Percentiles rank a stretch among this genome's conserved stretches.
Conservation (phyloP, 306 rosid genomes). For the Sindora glabra region DNA sequence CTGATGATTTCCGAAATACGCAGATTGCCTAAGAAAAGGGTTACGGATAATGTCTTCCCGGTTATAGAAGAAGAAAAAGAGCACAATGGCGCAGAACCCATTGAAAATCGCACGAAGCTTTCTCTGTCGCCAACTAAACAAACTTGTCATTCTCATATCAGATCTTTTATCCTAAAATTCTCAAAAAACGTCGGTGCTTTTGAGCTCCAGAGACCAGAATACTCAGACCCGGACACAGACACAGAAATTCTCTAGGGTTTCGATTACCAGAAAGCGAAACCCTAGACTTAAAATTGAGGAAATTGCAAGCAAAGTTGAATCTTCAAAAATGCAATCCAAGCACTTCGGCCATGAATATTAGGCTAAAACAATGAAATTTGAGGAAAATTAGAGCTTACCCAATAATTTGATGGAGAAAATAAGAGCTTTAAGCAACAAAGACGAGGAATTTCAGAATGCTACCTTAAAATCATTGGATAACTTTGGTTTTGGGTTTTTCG, state of each 20-base stretch:
- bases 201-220: constrained; percentile 11
- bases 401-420: background rate
- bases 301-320: constrained; percentile 5
- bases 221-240: background rate
- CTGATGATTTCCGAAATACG: constrained; percentile 10
- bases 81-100: constrained; percentile 22
- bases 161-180: background rate
- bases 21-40: constrained; percentile 34
- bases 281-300: constrained; percentile 6
- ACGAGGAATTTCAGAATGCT: constrained; percentile 6
- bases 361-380: background rate
- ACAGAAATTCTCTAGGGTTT: constrained; percentile 30
- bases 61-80: constrained; percentile 40
- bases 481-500: constrained; percentile 9
- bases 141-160: constrained; percentile 20
- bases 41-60: constrained; percentile 28
- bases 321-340: background rate
- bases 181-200: background rate
- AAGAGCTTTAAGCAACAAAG: background rate
- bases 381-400: background rate
- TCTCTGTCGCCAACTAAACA: constrained; percentile 18
- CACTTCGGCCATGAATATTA: background rate
- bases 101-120: constrained; percentile 30
- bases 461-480: background rate
- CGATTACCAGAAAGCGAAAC: constrained; percentile 14